Evolutionary conservation across 805 yeast species (phyloP).

Genomic region (Saccharomycopsis fermentans): DNA sequence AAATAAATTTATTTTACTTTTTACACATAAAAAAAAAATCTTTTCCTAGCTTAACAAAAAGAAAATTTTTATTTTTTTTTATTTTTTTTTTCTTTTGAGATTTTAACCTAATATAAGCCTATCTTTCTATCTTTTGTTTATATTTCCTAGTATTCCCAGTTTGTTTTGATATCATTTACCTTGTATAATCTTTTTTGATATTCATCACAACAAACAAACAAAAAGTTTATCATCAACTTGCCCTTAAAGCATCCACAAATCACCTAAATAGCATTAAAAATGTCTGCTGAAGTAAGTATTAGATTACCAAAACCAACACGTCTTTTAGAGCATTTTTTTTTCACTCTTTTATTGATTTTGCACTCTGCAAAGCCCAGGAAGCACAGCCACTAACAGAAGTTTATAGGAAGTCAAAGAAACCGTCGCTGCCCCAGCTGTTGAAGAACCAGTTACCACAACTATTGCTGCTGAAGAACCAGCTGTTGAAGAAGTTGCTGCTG

Average conservation of each 20-base stretch:
- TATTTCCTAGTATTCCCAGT: background rate
- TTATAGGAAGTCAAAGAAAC: conserved; percentile 2
- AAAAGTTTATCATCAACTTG: background rate
- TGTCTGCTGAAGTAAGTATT: background rate
- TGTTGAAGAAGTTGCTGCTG: too few relatives aligned
- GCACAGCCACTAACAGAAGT: background rate
- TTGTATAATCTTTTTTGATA: background rate
- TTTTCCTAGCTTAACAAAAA: background rate
- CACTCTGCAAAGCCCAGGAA: too few relatives aligned
- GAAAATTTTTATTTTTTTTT: too few relatives aligned
- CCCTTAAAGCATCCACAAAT: too few relatives aligned
- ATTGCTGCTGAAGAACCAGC: too few relatives aligned
- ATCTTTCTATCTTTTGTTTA: background rate
- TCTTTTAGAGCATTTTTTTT: too few relatives aligned
- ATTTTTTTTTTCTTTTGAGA: too few relatives aligned
- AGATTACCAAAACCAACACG: too few relatives aligned
- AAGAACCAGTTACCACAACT: conserved; percentile 6
- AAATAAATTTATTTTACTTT: too few relatives aligned
- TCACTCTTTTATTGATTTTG: too few relatives aligned
- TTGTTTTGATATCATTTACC: background rate
- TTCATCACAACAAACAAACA: background rate
- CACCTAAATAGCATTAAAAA: background rate
- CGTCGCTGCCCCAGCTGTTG: conserved; percentile 5
- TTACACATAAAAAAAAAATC: too few relatives aligned
- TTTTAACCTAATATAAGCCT: background rate